Percentiles rank a stretch among this genome's conserved stretches.
phyloP scores from a whole-genome alignment of 2,329 filamentous ascomycete species.

The Zasmidium cellare region DNA sequence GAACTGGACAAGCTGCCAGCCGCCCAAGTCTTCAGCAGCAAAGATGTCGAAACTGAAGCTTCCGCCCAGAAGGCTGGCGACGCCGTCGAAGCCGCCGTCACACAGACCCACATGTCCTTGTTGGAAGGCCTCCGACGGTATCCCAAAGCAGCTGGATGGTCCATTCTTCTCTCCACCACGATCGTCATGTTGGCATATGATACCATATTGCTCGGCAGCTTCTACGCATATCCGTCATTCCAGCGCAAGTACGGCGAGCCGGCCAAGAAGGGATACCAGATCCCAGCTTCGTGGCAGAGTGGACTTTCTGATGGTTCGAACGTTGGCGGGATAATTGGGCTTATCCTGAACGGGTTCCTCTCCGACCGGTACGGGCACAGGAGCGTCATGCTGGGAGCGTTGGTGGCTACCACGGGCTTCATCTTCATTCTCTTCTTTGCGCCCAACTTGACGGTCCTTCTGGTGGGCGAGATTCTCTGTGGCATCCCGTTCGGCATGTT shows the following conservation, averaged over 20 bases:
- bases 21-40: too few species aligned
- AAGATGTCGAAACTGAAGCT: too few species aligned
- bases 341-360: conserved; percentile 65
- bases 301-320: conserved; percentile 58
- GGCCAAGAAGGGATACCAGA: conserved; percentile 26
- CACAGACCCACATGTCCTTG: too few species aligned
- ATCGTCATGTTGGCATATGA: too few species aligned
- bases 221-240: too few species aligned
- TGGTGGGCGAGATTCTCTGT: conserved; percentile 43
- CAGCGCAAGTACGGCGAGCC: not conserved
- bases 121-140: too few species aligned
- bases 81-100: too few species aligned
- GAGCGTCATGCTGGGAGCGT: conserved; percentile 59
- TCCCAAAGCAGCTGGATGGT: too few species aligned
- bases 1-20: too few species aligned
- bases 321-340: conserved; percentile 59
- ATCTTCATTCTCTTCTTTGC: conserved; percentile 50
- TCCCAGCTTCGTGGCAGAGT: conserved; percentile 59
- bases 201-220: too few species aligned
- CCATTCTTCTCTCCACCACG: too few species aligned
- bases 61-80: too few species aligned
- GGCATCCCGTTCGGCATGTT: conserved; percentile 39
- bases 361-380: conserved; percentile 50
- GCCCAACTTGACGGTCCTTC: conserved; percentile 29
- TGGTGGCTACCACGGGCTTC: conserved; percentile 56